Base-by-base conservation (phyloP, 345 rosid species). In the Cardamine occulta region DNA sequence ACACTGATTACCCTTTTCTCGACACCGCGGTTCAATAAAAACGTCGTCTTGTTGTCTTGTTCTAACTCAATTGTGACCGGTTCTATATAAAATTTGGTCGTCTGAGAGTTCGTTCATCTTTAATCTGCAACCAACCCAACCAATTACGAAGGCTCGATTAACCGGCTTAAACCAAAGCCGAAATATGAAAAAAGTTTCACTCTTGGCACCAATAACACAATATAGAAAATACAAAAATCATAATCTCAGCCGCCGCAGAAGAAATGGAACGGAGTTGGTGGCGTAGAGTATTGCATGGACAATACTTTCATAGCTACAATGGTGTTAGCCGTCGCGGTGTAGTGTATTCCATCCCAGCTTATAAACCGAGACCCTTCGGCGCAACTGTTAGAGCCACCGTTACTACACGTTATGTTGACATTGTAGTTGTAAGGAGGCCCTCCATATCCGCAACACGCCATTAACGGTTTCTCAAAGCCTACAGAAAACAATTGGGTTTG, bases 381-480 rank as follows among this genome's bases (percentile, higher is more conserved):
- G 40, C 97, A 93, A 9, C 76, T 83, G 11, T 70, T 69, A 57
- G 69, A 69, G 5, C 87, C 91, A 19, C 83, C 84, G 12, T 82
- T 68, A 1, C 97, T 90, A 75, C 98, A 93, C 2, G 95, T 86
- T 48, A 84, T 82, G 64, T 72, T 81, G 42, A 71, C 82, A 49
- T 93, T 69, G 81, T 87, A 93, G 52, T 93, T 90, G 72, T 90
- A 90, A 34, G 98, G 98, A 66, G 90, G 86, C 13, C 96, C 96
- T 68, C 98, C 97, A n/a, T 26, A 79, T 32, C 98, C 97, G 14
- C 98, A 93, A 53, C 98, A 93, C 0, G 98, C 89, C 90, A 85
- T 86, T 66, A 93, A 51, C 12, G 98, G 91, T 73, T 74, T 90
- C 21, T 77, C 70, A 74, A 93, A 88, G 63, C 93, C 97, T 91